Evolutionary conservation across 2,329 filamentous ascomycete genomes (phyloP).

Genomic region (Diaporthe citriasiana): DNA sequence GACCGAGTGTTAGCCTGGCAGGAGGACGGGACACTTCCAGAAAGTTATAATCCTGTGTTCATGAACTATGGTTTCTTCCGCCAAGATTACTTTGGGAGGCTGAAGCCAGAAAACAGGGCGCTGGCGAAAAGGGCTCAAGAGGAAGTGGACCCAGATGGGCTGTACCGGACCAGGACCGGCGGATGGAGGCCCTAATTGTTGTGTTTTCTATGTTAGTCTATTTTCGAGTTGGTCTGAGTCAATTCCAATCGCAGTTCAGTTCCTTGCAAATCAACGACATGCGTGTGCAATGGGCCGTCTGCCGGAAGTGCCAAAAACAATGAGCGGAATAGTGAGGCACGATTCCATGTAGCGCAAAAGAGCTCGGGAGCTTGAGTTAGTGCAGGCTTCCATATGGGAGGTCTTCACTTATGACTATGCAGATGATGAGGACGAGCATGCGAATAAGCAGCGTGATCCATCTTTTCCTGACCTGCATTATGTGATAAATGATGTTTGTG

Average conservation of each 20-base stretch:
- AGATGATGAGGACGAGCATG: too few relatives aligned
- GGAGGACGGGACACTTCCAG: neutral
- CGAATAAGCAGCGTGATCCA: too few relatives aligned
- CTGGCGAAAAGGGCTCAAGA: constrained; percentile 16
- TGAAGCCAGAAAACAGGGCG: constrained; percentile 26
- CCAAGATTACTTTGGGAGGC: constrained; percentile 28
- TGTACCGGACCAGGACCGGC: constrained; percentile 3
- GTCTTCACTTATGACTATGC: too few relatives aligned
- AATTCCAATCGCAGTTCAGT: neutral
- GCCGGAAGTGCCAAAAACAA: too few relatives aligned
- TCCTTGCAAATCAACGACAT: too few relatives aligned
- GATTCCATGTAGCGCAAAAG: too few relatives aligned
- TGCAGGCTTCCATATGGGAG: too few relatives aligned
- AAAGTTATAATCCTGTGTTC: constrained; percentile 20
- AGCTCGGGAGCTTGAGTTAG: too few relatives aligned
- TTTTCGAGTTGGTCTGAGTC: neutral
- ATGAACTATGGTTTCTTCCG: constrained; percentile 28
- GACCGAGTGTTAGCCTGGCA: neutral
- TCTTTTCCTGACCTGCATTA: too few relatives aligned
- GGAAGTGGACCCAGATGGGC: constrained; percentile 4
- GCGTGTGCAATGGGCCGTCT: too few relatives aligned
- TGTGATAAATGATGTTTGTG: too few relatives aligned
- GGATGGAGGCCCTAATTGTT: constrained; percentile 5
- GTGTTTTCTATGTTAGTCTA: neutral
- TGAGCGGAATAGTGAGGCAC: too few relatives aligned